Evolutionary conservation across 2,329 filamentous ascomycete genomes (phyloP).

Genomic region (Aureobasidium mangrovei): DNA sequence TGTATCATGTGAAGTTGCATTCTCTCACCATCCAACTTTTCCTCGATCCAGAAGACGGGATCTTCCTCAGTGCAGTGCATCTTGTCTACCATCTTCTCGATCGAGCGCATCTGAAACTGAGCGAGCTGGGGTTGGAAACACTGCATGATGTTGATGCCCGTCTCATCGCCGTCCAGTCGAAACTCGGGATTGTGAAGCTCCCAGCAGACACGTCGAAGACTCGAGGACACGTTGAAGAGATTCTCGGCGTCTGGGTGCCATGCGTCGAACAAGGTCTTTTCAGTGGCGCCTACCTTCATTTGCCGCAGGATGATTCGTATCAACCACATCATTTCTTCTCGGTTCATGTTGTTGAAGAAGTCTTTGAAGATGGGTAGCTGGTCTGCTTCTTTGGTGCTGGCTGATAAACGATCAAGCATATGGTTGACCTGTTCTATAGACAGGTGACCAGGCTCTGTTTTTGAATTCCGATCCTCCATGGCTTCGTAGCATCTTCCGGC

Average conservation of each 20-base stretch:
- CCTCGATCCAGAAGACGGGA: constrained; percentile 86
- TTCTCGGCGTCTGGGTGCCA: constrained; percentile 47
- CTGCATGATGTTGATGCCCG: constrained; percentile 74
- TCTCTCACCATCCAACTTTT: constrained; percentile 92
- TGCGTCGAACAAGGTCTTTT: constrained; percentile 73
- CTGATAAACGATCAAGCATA: constrained; percentile 68
- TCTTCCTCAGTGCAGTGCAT: constrained; percentile 61
- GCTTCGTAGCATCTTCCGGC: constrained; percentile 81
- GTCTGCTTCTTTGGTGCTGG: constrained; percentile 68
- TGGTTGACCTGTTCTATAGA: constrained; percentile 84
- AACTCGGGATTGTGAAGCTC: constrained; percentile 68
- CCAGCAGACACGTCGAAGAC: constrained; percentile 86
- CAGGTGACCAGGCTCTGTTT: constrained; percentile 65
- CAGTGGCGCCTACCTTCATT: constrained; percentile 68
- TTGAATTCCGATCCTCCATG: constrained; percentile 72
- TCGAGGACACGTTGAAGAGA: constrained; percentile 81
- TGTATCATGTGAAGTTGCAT: constrained; percentile 92
- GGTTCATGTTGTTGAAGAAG: constrained; percentile 87
- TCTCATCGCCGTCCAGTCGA: constrained; percentile 65
- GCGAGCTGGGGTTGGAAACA: constrained; percentile 95
- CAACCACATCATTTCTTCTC: constrained; percentile 88
- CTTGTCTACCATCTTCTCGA: constrained; percentile 67
- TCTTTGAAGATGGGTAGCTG: constrained; percentile 72
- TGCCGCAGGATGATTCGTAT: constrained; percentile 85
- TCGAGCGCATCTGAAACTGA: constrained; percentile 77